Conservation (phyloP, 306 rosid species). For the Casuarina cunninghamiana region DNA sequence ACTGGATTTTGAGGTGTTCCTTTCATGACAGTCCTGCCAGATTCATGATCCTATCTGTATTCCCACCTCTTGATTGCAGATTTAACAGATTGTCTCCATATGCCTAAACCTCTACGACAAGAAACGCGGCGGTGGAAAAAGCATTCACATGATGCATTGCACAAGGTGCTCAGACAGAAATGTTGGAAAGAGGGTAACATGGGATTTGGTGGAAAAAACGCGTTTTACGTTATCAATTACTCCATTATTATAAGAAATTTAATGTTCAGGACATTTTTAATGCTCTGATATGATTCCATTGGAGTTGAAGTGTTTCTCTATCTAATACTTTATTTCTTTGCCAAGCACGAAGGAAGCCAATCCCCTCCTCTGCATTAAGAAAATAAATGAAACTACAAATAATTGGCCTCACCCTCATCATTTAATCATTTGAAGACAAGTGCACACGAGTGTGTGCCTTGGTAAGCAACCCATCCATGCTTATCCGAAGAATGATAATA, state of each 20-base stretch:
- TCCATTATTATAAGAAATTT: conserved; percentile 31
- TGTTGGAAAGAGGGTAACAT: conserved; percentile 40
- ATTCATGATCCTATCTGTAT: not conserved
- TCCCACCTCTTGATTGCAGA: not conserved
- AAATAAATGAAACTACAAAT: conserved; percentile 26
- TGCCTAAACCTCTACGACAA: not conserved
- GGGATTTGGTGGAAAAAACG: conserved; percentile 71
- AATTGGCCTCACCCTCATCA: conserved; percentile 31
- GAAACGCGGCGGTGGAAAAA: conserved; percentile 35
- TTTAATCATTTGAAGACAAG: conserved; percentile 36
- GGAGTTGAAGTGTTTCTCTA: conserved; percentile 33
- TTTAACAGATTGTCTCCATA: not conserved
- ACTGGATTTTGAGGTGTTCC: conserved; percentile 5
- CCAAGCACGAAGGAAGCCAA: conserved; percentile 23
- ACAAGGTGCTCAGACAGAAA: conserved; percentile 25
- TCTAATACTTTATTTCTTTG: conserved; percentile 16
- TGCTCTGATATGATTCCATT: conserved; percentile 36
- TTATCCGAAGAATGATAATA: conserved; percentile 52
- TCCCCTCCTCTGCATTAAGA: conserved; percentile 29
- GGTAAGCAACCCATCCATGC: conserved; percentile 51
- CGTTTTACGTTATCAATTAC: conserved; percentile 39
- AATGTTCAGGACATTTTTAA: conserved; percentile 16
- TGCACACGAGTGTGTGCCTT: conserved; percentile 51
- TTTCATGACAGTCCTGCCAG: not conserved
- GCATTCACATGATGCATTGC: conserved; percentile 23